These are phyloP conservation scores for Medicago ruthenica DNA, from an alignment of 306 rosid species.

Conservation along the genomic window DNA sequence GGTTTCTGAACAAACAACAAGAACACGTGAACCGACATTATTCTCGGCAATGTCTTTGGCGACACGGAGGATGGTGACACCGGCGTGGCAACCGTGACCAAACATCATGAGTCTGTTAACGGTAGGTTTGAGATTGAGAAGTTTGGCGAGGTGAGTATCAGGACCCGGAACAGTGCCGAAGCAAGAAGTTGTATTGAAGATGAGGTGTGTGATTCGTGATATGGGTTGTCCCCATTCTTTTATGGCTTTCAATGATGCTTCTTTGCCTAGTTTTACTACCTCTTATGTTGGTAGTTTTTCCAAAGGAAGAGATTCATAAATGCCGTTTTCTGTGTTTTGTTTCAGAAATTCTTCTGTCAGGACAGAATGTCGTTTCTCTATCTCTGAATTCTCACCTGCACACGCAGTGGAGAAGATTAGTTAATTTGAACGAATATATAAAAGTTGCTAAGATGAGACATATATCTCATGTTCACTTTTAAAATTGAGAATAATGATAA, in stretches of 20 bases:
- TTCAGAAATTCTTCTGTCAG: neutral
- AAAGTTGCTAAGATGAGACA: no score
- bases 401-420: neutral
- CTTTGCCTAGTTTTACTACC: slow-evolving; percentile 23
- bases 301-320: neutral
- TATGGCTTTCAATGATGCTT: slow-evolving; percentile 32
- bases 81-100: slow-evolving; percentile 8
- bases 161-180: neutral
- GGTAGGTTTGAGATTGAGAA: slow-evolving; percentile 8
- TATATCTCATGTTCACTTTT: no score
- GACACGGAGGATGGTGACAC: neutral
- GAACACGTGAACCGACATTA: slow-evolving; percentile 35
- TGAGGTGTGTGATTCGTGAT: slow-evolving; percentile 32
- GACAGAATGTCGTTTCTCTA: slow-evolving; percentile 6
- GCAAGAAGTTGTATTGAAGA: slow-evolving; percentile 36
- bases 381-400: slow-evolving; percentile 21
- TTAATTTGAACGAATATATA: no score
- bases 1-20: slow-evolving; percentile 1
- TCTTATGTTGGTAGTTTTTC: neutral
- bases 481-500: no score
- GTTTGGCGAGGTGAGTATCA: slow-evolving; percentile 4
- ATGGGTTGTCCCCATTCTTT: slow-evolving; percentile 25
- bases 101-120: slow-evolving; percentile 25
- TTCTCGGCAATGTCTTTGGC: slow-evolving; percentile 28
- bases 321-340: neutral